Conservation (phyloP, 129 eudicot species). For the Arctium minus region DNA sequence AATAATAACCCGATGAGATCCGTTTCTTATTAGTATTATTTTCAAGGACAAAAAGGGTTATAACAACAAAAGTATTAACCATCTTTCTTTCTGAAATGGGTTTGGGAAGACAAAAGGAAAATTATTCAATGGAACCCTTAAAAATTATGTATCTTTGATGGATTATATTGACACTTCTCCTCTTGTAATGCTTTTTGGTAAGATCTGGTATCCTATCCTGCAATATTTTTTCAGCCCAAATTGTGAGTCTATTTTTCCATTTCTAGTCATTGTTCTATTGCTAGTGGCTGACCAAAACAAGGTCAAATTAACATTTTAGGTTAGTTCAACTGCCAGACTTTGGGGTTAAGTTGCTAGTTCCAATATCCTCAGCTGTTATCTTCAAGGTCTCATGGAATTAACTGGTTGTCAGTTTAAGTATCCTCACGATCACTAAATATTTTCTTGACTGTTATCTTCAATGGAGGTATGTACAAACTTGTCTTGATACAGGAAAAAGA, state of each 20-base stretch:
- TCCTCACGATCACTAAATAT: too few species aligned
- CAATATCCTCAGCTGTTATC: too few species aligned
- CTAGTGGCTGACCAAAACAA: background rate
- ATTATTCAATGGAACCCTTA: background rate
- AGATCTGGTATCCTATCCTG: background rate
- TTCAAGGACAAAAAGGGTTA: slow-evolving; percentile 17
- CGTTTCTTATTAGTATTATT: slow-evolving; percentile 1
- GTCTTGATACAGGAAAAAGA: too few species aligned
- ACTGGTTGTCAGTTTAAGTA: too few species aligned
- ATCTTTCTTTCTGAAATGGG: background rate
- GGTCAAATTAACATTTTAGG: too few species aligned
- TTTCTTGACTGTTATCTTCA: too few species aligned
- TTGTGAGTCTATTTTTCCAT: background rate
- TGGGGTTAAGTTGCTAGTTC: too few species aligned
- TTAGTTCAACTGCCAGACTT: too few species aligned
- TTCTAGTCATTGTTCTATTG: background rate
- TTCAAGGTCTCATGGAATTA: too few species aligned
- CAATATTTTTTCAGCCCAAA: background rate
- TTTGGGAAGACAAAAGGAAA: background rate
- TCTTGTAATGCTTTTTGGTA: background rate
- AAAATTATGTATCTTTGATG: background rate
- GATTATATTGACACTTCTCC: background rate
- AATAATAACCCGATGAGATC: slow-evolving; percentile 17
- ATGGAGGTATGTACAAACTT: too few species aligned
- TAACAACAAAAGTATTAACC: background rate